Evolutionary conservation across 805 yeast species (phyloP).

Genomic region (Myxozyma neglecta): DNA sequence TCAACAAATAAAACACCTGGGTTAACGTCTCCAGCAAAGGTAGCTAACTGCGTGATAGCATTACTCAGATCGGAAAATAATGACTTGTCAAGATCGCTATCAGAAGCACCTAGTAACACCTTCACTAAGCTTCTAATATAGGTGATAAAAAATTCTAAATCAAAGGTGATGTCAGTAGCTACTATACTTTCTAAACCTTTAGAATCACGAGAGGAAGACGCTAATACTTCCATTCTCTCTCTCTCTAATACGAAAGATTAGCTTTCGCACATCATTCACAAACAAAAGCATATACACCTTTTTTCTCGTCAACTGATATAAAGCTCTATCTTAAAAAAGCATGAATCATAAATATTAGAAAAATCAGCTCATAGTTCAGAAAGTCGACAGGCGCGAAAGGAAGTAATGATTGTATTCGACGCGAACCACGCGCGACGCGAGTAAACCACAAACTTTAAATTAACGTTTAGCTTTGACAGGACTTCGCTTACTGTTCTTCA

Average conservation of each 20-base stretch:
- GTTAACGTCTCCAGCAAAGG: constrained; percentile 33
- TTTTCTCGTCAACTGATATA: background rate
- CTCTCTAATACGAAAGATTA: background rate
- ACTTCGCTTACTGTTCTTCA: no score
- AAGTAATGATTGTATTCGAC: background rate
- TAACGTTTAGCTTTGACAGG: background rate
- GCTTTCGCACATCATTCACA: background rate
- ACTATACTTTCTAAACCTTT: background rate
- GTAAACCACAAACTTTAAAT: background rate
- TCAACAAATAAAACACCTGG: constrained; percentile 35
- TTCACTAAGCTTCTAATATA: constrained; percentile 25
- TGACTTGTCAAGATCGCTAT: constrained; percentile 30
- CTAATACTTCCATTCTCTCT: background rate
- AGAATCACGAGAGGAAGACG: background rate
- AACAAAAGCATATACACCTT: background rate
- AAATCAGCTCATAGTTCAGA: background rate
- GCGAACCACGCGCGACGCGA: constrained; percentile 9
- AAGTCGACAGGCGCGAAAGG: background rate
- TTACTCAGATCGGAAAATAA: constrained; percentile 22
- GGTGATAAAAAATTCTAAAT: constrained; percentile 4
- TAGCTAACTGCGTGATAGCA: constrained; percentile 6
- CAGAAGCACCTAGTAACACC: constrained; percentile 32
- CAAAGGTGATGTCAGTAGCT: background rate
- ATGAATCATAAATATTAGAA: background rate
- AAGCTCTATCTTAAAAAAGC: background rate